Evolutionary conservation across 1,139 yeast species (phyloP), one percentile per base, ranked within the genome.

Genomic region (Hemisphaericaspora xylofermentans): DNA sequence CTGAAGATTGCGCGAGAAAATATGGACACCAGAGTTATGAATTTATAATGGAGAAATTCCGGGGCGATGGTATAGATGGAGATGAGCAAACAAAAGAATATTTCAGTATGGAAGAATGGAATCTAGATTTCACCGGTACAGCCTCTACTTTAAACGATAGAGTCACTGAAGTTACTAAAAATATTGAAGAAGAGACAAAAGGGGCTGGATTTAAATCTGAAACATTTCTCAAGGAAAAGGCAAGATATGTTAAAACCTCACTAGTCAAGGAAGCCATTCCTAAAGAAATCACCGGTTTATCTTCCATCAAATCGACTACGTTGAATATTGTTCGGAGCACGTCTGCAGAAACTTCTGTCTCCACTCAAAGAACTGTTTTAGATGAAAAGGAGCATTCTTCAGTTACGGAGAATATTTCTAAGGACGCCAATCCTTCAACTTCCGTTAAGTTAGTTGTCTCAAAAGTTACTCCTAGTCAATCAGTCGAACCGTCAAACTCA

Each of bases 11-110:
- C 41, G 41, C 35, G 13, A 41, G 30, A 27, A 33, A 43, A 38
- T 39, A 50, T 46, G 59, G 50, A 39, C 21, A 51, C 21, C 44
- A 54, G 19, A 60, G 64, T 26, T 63, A 63, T 40, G 71, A 71
- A 21, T 52, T 62, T 39, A 60, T 66, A 26, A 69, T 73, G 47
- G 70, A 73, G 24, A 74, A 76, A 39, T 46, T 71, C n/a, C 60
- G 63, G 30, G 65, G 64, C 31, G 68, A 68, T 42, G 33, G 63
- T 42, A 46, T 52, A 38, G 61, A 68, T 36, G 63, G 66, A 14
- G 61, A 54, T 39, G 63, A 54, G 28, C 42, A 39, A 17, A 53
- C 60, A n/a, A 54, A 53, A 15, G 50, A 59, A 17, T 60, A 60
- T 42, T 58, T 61, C 39, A 55, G 57, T n/a, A 52, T 58, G 48